Evolutionary conservation across 176 grass and related monocot species (phyloP).

Genomic region (Areca catechu): DNA sequence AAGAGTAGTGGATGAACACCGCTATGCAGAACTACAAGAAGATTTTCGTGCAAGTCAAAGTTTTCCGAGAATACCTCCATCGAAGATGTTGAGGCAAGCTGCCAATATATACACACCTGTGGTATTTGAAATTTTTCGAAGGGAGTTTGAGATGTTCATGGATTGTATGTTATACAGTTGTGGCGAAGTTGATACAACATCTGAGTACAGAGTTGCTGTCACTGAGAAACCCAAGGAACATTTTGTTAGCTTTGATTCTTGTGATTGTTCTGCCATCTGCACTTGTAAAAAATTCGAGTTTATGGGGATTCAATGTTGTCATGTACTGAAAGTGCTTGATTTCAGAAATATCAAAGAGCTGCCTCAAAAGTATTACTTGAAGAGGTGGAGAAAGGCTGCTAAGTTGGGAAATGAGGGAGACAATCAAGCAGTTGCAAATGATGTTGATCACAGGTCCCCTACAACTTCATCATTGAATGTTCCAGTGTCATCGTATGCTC

Average conservation of each 20-base stretch:
- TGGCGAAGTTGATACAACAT: slow-evolving; percentile 32
- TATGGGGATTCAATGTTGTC: slow-evolving; percentile 21
- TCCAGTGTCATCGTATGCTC: slow-evolving; percentile 2
- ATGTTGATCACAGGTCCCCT: slow-evolving; percentile 8
- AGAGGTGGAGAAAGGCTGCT: no score
- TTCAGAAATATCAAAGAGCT: no score
- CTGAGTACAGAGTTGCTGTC: slow-evolving; percentile 59
- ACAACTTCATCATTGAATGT: slow-evolving; percentile 8
- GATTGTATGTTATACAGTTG: slow-evolving; percentile 83
- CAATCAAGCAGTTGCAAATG: slow-evolving; percentile 1
- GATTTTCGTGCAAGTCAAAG: slow-evolving; percentile 92
- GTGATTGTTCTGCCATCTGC: slow-evolving; percentile 32
- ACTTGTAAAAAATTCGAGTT: slow-evolving; percentile 26
- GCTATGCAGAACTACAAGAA: slow-evolving; percentile 82
- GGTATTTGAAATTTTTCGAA: slow-evolving; percentile 71
- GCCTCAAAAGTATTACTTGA: no score
- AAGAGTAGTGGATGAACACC: slow-evolving; percentile 61
- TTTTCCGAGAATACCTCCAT: slow-evolving; percentile 83
- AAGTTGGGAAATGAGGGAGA: no score
- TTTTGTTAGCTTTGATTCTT: slow-evolving; percentile 66
- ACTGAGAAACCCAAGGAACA: slow-evolving; percentile 65
- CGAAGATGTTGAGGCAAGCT: slow-evolving; percentile 72
- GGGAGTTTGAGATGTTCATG: slow-evolving; percentile 94
- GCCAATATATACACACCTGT: slow-evolving; percentile 73
- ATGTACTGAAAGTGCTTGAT: no score